Percentiles rank a stretch among this genome's conserved stretches.
Conservation (phyloP, 371 early-diverging fungal species). For the Mucor saturninus region DNA sequence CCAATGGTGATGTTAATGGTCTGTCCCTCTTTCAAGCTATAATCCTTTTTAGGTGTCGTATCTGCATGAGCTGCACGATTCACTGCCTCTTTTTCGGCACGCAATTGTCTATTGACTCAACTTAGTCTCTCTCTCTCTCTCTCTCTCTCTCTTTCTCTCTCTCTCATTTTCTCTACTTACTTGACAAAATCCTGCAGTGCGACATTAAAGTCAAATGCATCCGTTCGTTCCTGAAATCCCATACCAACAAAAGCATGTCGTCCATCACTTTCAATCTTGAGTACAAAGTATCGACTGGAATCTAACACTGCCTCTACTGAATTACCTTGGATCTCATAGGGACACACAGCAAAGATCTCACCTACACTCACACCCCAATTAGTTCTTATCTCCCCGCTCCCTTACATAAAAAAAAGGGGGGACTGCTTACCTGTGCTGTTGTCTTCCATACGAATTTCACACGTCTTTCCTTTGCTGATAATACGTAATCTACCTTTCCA, state of each 20-base stretch:
- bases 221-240: conserved; percentile 86
- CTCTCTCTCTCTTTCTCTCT: no score
- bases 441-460: conserved; percentile 83
- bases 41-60: conserved; percentile 73
- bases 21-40: conserved; percentile 85
- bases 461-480: conserved; percentile 69
- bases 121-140: no score
- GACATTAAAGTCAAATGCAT: conserved; percentile 94
- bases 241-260: conserved; percentile 89
- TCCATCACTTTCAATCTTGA: conserved; percentile 83
- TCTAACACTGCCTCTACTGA: conserved; percentile 90
- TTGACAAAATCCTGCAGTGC: conserved; percentile 84
- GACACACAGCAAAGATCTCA: conserved; percentile 86
- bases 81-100: conserved; percentile 59
- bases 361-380: conserved; percentile 46
- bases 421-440: conserved; percentile 53
- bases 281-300: conserved; percentile 92
- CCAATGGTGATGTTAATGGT: conserved; percentile 82
- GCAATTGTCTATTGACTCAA: conserved; percentile 54
- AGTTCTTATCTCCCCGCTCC: neutral
- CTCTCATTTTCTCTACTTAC: no score
- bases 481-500: conserved; percentile 89
- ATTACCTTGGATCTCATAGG: conserved; percentile 73
- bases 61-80: conserved; percentile 50
- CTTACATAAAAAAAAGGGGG: no score